Evolutionary conservation across 1,284 basidiomycete genomes (phyloP).

Genomic region (Naganishia albida): DNA sequence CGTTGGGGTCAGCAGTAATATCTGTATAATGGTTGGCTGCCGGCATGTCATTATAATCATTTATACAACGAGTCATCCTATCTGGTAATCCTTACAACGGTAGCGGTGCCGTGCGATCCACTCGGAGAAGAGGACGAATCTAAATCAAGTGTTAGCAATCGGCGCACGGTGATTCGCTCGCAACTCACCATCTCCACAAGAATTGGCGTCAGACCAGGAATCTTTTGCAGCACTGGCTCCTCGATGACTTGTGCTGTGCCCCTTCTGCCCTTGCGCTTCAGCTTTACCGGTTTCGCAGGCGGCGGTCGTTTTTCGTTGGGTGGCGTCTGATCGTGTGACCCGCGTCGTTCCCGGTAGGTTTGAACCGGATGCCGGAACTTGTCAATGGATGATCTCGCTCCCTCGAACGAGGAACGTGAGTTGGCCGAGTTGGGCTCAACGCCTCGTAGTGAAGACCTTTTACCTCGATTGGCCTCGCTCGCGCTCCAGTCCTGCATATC

Average conservation of each 20-base stretch:
- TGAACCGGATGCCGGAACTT: conserved; percentile 38
- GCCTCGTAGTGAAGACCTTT: conserved; percentile 26
- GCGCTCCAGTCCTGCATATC: conserved; percentile 23
- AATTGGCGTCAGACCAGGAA: conserved; percentile 75
- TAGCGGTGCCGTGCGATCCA: conserved; percentile 25
- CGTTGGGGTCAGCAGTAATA: conserved; percentile 15
- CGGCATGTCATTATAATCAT: background rate
- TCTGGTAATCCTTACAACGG: conserved; percentile 2
- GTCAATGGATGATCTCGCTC: conserved; percentile 35
- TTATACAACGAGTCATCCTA: conserved; percentile 10
- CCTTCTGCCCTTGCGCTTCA: conserved; percentile 43
- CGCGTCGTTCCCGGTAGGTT: conserved; percentile 35
- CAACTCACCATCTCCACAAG: conserved; percentile 81
- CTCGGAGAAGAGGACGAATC: conserved; percentile 37
- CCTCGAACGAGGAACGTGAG: conserved; percentile 17
- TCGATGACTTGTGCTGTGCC: conserved; percentile 59
- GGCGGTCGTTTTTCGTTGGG: conserved; percentile 29
- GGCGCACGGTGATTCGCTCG: background rate
- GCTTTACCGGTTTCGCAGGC: conserved; percentile 31
- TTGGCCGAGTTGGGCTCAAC: background rate
- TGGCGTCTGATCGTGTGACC: conserved; percentile 28
- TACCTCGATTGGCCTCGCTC: conserved; percentile 17
- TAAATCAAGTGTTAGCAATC: background rate
- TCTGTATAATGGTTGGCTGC: background rate
- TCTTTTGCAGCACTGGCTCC: conserved; percentile 73